Base-by-base conservation (phyloP, 2,329 filamentous ascomycete species). In the Monosporascus sp. region DNA sequence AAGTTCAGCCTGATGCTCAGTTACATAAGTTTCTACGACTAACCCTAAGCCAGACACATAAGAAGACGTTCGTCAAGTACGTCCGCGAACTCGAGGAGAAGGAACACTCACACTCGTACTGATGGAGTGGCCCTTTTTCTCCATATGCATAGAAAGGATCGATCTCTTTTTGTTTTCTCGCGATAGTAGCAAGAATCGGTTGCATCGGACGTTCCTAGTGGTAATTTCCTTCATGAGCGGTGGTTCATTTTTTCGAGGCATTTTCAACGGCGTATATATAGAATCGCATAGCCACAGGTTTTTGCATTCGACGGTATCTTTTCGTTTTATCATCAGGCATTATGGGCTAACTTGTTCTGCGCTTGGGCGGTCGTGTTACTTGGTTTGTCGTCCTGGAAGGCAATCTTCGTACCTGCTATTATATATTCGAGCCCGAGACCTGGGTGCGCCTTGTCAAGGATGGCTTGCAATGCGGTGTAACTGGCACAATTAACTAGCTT, bases 51-150 rank as follows among this genome's bases (percentile, higher is more conserved):
- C 52, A 89, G 86, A 82, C 87, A 49, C 94, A 99, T 72, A 97
- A 97, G 77, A 99, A 99, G 76, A 87, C 85, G 4, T 97, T 99
- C 74, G 93, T 96, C 55, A 92, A 90, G 70, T 97, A 96, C 68
- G 87, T 96, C 71, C 90, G 92, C 61, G 88, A 95, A 65, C 74
- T 92, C 46, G 89, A 94, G 66, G 79, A 87, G 60, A 67, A 75
- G 49, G 61, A 72, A 37, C 63, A 65, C 50, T 31, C 9, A 31
- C 27, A 31, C 9, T 31, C 27, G 9, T 31, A 43, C 40, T n/a
- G 40, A 43, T 20, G 9, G 40, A 43, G 19, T 43, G 40, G 40
- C n/a, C 20, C 9, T 24, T 31, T 46, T 17, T 4, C 11, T 16
- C 22, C 5, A 11, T 22, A 20, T 19, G 19, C 38, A 19, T 9